Percentiles rank a stretch among this genome's conserved stretches.
Conservation (phyloP, 768 basidiomycete species). For the Leucosporidium creatinivorum region DNA sequence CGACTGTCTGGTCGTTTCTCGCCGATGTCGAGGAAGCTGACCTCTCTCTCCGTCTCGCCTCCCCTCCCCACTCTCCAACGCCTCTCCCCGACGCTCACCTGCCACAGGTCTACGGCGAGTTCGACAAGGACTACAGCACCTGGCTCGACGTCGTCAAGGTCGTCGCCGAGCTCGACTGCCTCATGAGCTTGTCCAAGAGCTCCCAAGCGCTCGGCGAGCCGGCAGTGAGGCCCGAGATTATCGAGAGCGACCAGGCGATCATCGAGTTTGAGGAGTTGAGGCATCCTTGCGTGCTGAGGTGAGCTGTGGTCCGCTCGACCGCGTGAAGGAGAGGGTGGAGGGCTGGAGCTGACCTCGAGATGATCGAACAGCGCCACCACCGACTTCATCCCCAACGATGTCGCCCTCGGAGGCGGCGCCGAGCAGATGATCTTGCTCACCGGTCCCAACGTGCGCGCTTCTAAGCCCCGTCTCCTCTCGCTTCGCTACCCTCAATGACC, state of each 20-base stretch:
- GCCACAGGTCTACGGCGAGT: constrained; percentile 58
- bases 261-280: constrained; percentile 82
- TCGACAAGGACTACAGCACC: constrained; percentile 60
- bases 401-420: constrained; percentile 69
- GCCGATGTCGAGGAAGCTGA: not conserved
- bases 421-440: constrained; percentile 73
- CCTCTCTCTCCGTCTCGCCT: no score
- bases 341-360: not conserved
- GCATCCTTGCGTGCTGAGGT: constrained; percentile 68
- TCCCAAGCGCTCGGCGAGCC: constrained; percentile 88
- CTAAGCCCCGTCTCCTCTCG: not conserved
- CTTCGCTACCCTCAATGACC: no score
- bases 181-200: constrained; percentile 82
- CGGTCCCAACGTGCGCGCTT: constrained; percentile 50
- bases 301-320: not conserved
- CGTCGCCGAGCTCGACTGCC: constrained; percentile 90
- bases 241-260: constrained; percentile 69
- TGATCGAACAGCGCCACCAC: constrained; percentile 31
- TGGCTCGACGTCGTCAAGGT: constrained; percentile 80
- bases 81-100: no score
- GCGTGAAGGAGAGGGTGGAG: not conserved
- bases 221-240: constrained; percentile 79
- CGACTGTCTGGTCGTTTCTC: not conserved
- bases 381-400: constrained; percentile 87
- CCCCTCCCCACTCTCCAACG: not conserved